A percentile compares a stretch with the other conserved stretches of the same genome.
These are phyloP conservation scores for Kodamaea kaohsiungensis DNA, from an alignment of 805 yeast genomes.

Conservation along the genomic window DNA sequence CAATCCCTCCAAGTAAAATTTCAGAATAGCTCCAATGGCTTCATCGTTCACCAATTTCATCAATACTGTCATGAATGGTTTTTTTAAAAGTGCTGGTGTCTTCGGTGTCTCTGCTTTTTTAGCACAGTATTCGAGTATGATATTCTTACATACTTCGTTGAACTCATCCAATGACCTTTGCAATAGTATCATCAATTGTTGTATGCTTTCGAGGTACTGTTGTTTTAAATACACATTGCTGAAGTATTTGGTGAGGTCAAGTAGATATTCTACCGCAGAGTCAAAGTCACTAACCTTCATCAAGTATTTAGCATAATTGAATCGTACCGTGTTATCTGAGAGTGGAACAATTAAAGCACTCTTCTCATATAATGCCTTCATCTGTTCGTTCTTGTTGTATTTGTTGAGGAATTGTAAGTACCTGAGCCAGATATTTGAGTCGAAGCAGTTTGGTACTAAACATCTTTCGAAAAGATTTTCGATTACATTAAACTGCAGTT, in stretches of 20 bases:
- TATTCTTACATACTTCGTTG: neutral
- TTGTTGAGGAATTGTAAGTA: constrained; percentile 51
- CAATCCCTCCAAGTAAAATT: constrained; percentile 30
- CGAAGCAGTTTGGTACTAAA: constrained; percentile 63
- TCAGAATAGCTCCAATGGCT: constrained; percentile 40
- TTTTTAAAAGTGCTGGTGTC: neutral
- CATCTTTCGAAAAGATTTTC: constrained; percentile 67
- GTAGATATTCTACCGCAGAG: constrained; percentile 26
- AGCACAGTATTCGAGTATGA: neutral
- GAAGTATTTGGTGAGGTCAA: constrained; percentile 26
- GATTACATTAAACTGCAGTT: neutral
- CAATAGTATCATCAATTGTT: constrained; percentile 2
- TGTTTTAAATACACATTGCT: neutral
- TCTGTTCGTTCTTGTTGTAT: constrained; percentile 22
- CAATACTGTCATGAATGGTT: neutral
- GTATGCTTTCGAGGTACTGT: constrained; percentile 1
- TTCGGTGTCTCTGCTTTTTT: neutral
- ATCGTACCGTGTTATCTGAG: constrained; percentile 24
- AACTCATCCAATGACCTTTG: neutral
- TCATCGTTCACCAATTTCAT: constrained; percentile 39
- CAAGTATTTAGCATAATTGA: constrained; percentile 27
- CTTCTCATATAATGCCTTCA: constrained; percentile 50
- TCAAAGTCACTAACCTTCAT: constrained; percentile 18
- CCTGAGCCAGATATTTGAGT: constrained; percentile 66
- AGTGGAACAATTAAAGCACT: constrained; percentile 40